These are phyloP conservation scores for Citrus australasica DNA, from an alignment of 345 rosid species.

Conservation along the genomic window DNA sequence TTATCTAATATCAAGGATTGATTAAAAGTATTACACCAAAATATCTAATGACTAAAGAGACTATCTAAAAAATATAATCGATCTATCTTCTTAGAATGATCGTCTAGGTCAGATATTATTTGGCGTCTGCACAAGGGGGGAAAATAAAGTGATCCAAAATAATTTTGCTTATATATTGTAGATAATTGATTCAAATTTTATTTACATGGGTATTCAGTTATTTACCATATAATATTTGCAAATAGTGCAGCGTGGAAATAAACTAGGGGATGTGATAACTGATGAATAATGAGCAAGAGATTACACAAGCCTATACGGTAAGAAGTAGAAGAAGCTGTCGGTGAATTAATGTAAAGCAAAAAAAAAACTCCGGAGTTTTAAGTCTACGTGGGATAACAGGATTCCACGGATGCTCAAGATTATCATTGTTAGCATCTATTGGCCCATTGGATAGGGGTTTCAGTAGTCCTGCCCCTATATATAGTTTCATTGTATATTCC, in stretches of 20 bases:
- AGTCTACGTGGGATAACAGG: constrained; percentile 33
- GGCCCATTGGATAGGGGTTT: neutral
- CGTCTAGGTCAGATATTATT: too few relatives aligned
- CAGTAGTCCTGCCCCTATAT: constrained; percentile 12
- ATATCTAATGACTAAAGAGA: too few relatives aligned
- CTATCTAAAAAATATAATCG: too few relatives aligned
- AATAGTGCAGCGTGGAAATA: neutral
- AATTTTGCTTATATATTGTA: too few relatives aligned
- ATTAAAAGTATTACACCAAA: too few relatives aligned
- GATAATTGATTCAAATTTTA: too few relatives aligned
- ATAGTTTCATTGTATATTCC: constrained; percentile 16
- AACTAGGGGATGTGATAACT: neutral
- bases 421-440: neutral
- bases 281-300: neutral
- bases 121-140: too few relatives aligned
- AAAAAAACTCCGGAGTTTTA: neutral
- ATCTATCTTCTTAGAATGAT: too few relatives aligned
- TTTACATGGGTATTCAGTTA: too few relatives aligned
- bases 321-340: constrained; percentile 20
- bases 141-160: too few relatives aligned
- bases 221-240: too few relatives aligned
- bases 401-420: constrained; percentile 11
- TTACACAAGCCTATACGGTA: neutral
- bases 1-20: too few relatives aligned
- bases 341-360: constrained; percentile 20